These are phyloP conservation scores for Biscogniauxia sp. DNA, from an alignment of 2,329 filamentous ascomycete species.

Conservation along the genomic window DNA sequence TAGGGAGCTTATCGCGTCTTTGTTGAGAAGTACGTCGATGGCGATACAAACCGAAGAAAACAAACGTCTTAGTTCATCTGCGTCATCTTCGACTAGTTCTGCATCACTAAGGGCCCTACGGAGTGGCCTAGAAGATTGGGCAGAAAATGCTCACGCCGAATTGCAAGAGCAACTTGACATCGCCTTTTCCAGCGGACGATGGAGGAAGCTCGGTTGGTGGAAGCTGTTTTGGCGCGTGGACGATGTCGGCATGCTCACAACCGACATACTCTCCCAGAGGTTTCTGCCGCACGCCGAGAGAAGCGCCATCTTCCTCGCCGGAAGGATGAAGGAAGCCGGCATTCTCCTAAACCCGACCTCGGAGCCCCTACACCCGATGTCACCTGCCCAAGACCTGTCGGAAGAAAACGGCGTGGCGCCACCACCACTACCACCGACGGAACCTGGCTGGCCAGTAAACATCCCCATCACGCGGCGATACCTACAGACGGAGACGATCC, in stretches of 20 bases:
- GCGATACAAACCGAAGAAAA: constrained; percentile 51
- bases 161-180: constrained; percentile 75
- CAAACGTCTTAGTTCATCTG: constrained; percentile 33
- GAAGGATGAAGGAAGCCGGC: constrained; percentile 61
- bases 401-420: constrained; percentile 4
- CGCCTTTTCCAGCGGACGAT: constrained; percentile 72
- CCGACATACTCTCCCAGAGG: constrained; percentile 70
- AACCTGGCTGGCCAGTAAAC: constrained; percentile 65
- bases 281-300: constrained; percentile 80
- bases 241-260: constrained; percentile 80
- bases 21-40: constrained; percentile 55
- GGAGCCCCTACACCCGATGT: constrained; percentile 2
- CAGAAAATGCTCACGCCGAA: constrained; percentile 77
- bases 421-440: constrained; percentile 5
- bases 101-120: constrained; percentile 51
- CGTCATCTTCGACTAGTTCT: constrained; percentile 30
- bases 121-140: constrained; percentile 65
- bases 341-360: constrained; percentile 19
- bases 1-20: constrained; percentile 62
- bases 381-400: constrained; percentile 12
- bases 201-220: constrained; percentile 87
- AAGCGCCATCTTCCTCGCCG: constrained; percentile 78
- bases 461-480: constrained; percentile 70
- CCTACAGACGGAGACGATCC: constrained; percentile 64
- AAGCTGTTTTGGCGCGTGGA: constrained; percentile 94